Evolutionary conservation across 768 basidiomycete species (phyloP).

Genomic region (Leccinellum luteum): DNA sequence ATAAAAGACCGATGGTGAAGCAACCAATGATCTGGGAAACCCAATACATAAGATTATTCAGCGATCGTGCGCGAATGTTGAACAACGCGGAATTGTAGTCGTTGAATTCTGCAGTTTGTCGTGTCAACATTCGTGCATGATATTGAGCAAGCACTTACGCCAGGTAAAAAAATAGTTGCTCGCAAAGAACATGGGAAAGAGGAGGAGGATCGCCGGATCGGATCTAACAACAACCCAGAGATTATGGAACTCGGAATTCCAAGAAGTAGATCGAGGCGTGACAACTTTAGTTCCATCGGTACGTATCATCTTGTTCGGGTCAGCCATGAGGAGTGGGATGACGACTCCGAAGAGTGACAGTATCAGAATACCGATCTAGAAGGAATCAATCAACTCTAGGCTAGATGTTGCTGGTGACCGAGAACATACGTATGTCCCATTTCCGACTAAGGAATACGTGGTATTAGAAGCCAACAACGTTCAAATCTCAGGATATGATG

Average conservation of each 20-base stretch:
- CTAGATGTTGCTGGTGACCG: neutral
- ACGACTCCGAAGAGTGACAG: slow-evolving; percentile 63
- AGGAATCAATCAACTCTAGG: neutral
- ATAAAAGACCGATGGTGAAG: slow-evolving; percentile 59
- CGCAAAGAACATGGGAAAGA: slow-evolving; percentile 82
- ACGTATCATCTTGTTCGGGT: slow-evolving; percentile 70
- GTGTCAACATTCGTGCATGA: neutral
- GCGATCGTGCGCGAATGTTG: slow-evolving; percentile 68
- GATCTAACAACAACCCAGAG: slow-evolving; percentile 64
- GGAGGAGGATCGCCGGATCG: slow-evolving; percentile 67
- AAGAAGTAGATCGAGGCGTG: slow-evolving; percentile 62
- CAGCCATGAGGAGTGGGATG: slow-evolving; percentile 67
- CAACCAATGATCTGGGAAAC: slow-evolving; percentile 72
- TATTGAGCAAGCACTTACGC: slow-evolving; percentile 42
- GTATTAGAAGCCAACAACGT: neutral
- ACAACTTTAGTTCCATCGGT: slow-evolving; percentile 70
- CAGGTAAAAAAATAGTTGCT: slow-evolving; percentile 84
- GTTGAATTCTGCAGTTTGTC: slow-evolving; percentile 56
- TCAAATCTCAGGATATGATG: neutral
- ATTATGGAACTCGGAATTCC: slow-evolving; percentile 68
- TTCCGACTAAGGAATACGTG: slow-evolving; percentile 44
- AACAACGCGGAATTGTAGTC: slow-evolving; percentile 74
- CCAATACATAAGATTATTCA: slow-evolving; percentile 84
- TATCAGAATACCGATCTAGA: slow-evolving; percentile 48
- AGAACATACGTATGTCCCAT: slow-evolving; percentile 65